A percentile compares a stretch with the other conserved stretches of the same genome.
Evolutionary conservation across 768 basidiomycete species (phyloP).

Genomic region (Saitozyma podzolica): DNA sequence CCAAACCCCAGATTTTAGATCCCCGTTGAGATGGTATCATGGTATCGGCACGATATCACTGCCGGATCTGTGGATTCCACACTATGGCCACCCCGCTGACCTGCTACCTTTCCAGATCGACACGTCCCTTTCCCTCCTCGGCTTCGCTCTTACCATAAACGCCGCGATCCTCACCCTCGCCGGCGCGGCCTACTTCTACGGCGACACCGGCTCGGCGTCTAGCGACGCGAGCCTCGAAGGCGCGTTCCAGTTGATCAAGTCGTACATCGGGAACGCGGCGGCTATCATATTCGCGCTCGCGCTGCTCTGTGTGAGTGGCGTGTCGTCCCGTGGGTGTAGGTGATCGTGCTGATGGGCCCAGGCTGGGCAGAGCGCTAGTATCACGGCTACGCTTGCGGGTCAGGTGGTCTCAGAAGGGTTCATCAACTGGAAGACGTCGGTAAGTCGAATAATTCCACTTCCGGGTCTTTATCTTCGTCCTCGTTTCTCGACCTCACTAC

Average conservation of each 20-base stretch:
- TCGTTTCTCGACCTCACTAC: not conserved
- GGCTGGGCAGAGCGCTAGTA: constrained; percentile 83
- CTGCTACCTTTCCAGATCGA: constrained; percentile 55
- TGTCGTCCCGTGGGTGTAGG: not conserved
- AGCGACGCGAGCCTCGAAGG: constrained; percentile 76
- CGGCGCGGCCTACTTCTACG: constrained; percentile 75
- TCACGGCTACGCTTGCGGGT: constrained; percentile 85
- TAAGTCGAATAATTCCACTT: constrained; percentile 15
- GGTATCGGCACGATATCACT: no score
- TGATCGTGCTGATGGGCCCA: constrained; percentile 10
- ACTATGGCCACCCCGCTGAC: not conserved
- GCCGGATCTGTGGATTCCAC: not conserved
- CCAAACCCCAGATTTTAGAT: not conserved
- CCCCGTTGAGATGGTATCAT: not conserved
- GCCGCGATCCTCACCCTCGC: constrained; percentile 76
- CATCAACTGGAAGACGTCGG: constrained; percentile 76
- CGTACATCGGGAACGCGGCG: constrained; percentile 61
- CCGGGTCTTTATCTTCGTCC: not conserved
- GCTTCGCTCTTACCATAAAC: constrained; percentile 86
- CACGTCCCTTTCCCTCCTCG: constrained; percentile 65
- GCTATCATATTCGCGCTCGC: constrained; percentile 56
- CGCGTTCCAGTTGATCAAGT: constrained; percentile 72
- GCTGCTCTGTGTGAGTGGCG: constrained; percentile 60
- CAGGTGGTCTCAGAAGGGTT: constrained; percentile 91
- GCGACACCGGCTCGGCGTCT: constrained; percentile 45